These are phyloP conservation scores for Przewalskia tangutica DNA, from an alignment of 257 asterid genomes.

Conservation along the genomic window DNA sequence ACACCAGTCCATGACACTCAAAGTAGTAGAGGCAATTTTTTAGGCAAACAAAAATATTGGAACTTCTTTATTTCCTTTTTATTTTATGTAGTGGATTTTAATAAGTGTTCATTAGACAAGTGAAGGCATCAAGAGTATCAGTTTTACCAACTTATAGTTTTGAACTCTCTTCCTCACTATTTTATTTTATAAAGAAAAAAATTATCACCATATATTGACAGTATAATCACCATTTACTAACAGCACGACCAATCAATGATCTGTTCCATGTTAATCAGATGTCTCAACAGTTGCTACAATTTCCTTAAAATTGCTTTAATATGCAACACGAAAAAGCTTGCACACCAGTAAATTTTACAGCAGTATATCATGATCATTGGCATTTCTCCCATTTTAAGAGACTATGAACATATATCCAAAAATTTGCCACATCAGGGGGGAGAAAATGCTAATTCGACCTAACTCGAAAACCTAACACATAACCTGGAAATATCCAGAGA, in stretches of 20 bases:
- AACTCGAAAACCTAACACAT: neutral
- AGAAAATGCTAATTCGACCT: neutral
- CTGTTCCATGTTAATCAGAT: too few species aligned
- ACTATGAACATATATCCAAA: neutral
- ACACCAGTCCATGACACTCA: too few species aligned
- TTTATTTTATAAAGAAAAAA: too few species aligned
- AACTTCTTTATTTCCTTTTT: too few species aligned
- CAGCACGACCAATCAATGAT: too few species aligned
- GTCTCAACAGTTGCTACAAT: too few species aligned
- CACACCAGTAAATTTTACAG: neutral
- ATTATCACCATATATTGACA: too few species aligned
- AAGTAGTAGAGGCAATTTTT: too few species aligned
- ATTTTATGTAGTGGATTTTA: too few species aligned
- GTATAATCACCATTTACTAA: too few species aligned
- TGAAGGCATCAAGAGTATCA: neutral
- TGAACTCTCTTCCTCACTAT: too few species aligned
- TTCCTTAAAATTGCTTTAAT: neutral
- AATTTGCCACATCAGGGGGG: neutral
- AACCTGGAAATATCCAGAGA: neutral
- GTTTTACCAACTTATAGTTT: neutral
- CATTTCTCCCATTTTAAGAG: neutral
- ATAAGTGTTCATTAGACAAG: neutral
- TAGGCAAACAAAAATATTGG: too few species aligned
- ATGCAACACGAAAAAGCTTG: neutral
- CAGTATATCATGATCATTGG: neutral